Evolutionary conservation across 148 eudicot genomes (phyloP).

Genomic region (Hydrangea macrophylla): DNA sequence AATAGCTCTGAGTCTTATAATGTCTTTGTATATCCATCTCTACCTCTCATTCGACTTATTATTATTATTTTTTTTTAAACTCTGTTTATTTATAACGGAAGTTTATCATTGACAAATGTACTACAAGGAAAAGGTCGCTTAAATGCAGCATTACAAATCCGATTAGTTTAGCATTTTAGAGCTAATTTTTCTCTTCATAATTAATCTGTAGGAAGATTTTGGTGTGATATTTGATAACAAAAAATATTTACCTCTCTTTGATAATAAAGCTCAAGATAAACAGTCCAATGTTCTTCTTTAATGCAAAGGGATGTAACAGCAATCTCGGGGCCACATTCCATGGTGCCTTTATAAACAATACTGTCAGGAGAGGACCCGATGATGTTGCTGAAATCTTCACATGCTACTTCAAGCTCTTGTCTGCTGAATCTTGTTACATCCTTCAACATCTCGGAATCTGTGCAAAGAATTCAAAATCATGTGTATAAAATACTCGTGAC

Average conservation of each 20-base stretch:
- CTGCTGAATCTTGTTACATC: conserved; percentile 65
- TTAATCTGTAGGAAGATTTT: too few species aligned
- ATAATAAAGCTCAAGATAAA: conserved; percentile 86
- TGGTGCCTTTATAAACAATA: conserved; percentile 78
- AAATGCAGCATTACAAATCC: too few species aligned
- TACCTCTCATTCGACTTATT: too few species aligned
- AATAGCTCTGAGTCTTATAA: too few species aligned
- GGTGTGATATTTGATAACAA: background rate
- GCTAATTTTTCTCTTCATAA: too few species aligned
- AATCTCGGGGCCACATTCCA: conserved; percentile 90
- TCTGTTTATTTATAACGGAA: too few species aligned
- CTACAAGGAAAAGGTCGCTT: too few species aligned
- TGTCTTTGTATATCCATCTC: too few species aligned
- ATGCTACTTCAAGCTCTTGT: conserved; percentile 95
- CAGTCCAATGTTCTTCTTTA: conserved; percentile 92
- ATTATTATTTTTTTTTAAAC: too few species aligned
- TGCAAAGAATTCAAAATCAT: conserved; percentile 8
- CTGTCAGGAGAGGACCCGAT: conserved; percentile 92
- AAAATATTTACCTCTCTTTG: conserved; percentile 69
- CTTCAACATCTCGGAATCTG: conserved; percentile 73
- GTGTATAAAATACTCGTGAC: too few species aligned
- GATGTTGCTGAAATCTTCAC: conserved; percentile 98
- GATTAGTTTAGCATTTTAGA: too few species aligned
- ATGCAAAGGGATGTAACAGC: conserved; percentile 91
- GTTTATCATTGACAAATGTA: too few species aligned